A percentile compares a stretch with the other conserved stretches of the same genome.
phyloP scores from a whole-genome alignment of 2,329 filamentous ascomycete genomes.

The Pseudogymnoascus sp. region DNA sequence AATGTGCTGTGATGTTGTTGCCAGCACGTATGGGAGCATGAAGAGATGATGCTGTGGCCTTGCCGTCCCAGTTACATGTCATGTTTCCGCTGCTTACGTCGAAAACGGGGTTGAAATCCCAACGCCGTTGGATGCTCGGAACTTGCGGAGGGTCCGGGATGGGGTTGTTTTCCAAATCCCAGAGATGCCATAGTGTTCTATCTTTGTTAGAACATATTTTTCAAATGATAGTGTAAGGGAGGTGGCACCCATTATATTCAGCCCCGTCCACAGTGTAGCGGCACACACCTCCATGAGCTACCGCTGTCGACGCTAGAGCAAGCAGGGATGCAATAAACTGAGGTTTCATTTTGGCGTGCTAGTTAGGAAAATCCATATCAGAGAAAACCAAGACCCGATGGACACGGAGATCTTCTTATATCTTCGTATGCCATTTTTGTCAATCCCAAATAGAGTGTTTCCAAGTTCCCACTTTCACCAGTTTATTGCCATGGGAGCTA shows the following conservation, averaged over 20 bases:
- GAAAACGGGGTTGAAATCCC: constrained; percentile 7
- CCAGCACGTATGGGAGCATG: neutral
- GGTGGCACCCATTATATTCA: neutral
- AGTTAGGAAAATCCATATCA: neutral
- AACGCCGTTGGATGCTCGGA: neutral
- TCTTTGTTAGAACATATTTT: neutral
- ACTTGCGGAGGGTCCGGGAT: neutral
- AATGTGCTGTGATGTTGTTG: neutral
- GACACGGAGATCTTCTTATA: neutral
- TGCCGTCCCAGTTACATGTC: constrained; percentile 1
- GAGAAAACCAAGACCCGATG: neutral
- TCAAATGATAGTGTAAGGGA: neutral
- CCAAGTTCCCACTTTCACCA: neutral
- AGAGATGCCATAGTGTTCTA: constrained; percentile 2
- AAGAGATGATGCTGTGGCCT: neutral
- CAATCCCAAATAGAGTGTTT: neutral
- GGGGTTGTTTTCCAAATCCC: neutral
- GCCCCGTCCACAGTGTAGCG: neutral
- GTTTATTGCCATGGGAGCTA: neutral
- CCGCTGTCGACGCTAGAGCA: neutral
- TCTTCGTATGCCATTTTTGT: neutral
- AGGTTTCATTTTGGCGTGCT: neutral
- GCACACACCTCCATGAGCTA: neutral
- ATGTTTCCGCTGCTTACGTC: neutral
- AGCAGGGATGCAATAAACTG: neutral